Percentiles rank a stretch among this genome's conserved stretches.
Evolutionary conservation across 2,329 filamentous ascomycete genomes (phyloP).

Genomic region (Aspergillus latus): DNA sequence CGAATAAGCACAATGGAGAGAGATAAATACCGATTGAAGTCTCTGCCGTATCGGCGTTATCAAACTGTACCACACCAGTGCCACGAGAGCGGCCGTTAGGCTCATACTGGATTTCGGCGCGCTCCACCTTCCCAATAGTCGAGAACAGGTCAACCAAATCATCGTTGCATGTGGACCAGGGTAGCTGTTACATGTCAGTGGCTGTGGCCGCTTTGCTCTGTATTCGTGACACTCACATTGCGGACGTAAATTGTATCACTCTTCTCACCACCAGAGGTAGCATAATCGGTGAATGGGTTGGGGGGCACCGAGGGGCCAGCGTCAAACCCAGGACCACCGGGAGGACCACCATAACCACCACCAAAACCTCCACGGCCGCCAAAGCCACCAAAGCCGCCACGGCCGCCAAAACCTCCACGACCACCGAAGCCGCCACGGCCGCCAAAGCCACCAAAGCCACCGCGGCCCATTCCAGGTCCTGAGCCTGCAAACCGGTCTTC

Average conservation of each 20-base stretch:
- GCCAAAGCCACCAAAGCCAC: slow-evolving; percentile 36
- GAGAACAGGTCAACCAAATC: slow-evolving; percentile 95
- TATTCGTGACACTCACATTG: slow-evolving; percentile 68
- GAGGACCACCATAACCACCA: slow-evolving; percentile 48
- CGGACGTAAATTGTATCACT: slow-evolving; percentile 89
- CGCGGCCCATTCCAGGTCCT: slow-evolving; percentile 41
- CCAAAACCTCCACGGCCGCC: slow-evolving; percentile 43
- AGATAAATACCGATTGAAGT: slow-evolving; percentile 70
- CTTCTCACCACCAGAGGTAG: slow-evolving; percentile 80
- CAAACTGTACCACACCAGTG: slow-evolving; percentile 95
- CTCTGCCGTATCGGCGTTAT: slow-evolving; percentile 77
- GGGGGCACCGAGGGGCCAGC: slow-evolving; percentile 56
- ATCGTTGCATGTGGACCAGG: slow-evolving; percentile 98
- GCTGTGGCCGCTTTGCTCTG: not conserved
- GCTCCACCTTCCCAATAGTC: slow-evolving; percentile 96
- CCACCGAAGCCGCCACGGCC: slow-evolving; percentile 43
- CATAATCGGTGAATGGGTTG: slow-evolving; percentile 92
- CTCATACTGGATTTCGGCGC: slow-evolving; percentile 99
- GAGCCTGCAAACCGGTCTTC: slow-evolving; percentile 87
- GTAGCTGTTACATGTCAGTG: slow-evolving; percentile 62
- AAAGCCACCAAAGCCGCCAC: slow-evolving; percentile 46
- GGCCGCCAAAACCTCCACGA: slow-evolving; percentile 60
- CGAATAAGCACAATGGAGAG: not conserved
- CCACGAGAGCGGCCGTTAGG: slow-evolving; percentile 92
- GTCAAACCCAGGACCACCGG: slow-evolving; percentile 41